Evolutionary conservation across 1,284 basidiomycete species (phyloP), one percentile per base, ranked within the genome.

Genomic region (Leucocoprinus gongylophorus): DNA sequence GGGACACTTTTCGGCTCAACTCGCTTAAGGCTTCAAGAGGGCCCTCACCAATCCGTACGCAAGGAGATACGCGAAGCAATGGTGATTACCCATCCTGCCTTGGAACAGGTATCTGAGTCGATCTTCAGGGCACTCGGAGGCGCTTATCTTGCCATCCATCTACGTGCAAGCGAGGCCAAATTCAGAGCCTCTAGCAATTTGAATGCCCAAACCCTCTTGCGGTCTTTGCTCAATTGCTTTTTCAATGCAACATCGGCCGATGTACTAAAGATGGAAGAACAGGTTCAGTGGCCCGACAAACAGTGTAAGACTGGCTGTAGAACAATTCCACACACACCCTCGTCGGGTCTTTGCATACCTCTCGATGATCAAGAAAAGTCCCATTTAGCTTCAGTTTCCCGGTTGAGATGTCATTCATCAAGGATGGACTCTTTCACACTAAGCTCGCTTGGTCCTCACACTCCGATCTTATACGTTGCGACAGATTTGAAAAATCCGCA

Each of bases 1-100:
- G 85, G 85, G 6, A 80, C 82, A 0, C 72, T 88, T 2, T 86
- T 87, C 64, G 85, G 83, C 3, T 80, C 83, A 2, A 80, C 80
- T 2, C 76, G 86, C 5, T 67, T 88, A 4, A 73, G 75, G 33
- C 71, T 88, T 2, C 70, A 64, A 10, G 61, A 67, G 15, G 49
- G 58, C 10, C 58, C 59, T 4, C 73, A 80, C 57, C 56, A 69
- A 46, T 59, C 56, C 5, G 51, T 78, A 26, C 78, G 80, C 8
- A 62, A 65, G 15, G 58, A 65, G 18, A 68, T 83, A 43, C 75
- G 83, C 17, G 65, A 67, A 53, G 62, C 60, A 20, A 85, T 87
- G 82, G 63, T 68, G 5, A 75, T 81, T 57, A 60, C 65, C 12
- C 80, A 83, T 57, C 63, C 71, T 2, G 60, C 67, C n/a, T 68